phyloP scores from a whole-genome alignment of 805 yeast genomes.

The Hanseniaspora taiwanica region DNA sequence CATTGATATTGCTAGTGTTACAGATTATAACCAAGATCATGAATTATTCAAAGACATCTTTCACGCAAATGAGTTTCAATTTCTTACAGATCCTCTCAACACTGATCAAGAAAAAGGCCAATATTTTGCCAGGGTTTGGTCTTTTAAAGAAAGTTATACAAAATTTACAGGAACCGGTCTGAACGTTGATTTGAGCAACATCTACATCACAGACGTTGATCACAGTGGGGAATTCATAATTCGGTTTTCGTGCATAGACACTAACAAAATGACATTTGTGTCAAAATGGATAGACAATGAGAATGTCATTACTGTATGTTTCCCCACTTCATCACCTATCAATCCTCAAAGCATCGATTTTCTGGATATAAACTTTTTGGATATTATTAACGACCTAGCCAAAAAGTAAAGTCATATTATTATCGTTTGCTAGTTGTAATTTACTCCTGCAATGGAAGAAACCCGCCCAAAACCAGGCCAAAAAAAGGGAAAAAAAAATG shows the following conservation, averaged over 20 bases:
- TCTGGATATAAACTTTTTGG: neutral
- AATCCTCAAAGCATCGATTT: neutral
- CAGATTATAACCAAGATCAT: slow-evolving; percentile 16
- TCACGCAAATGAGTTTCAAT: slow-evolving; percentile 22
- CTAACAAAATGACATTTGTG: neutral
- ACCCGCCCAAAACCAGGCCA: no score
- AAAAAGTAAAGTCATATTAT: no score
- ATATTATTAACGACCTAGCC: neutral
- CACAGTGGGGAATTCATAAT: neutral
- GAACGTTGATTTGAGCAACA: slow-evolving; percentile 19
- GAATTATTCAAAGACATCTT: slow-evolving; percentile 32
- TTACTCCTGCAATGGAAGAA: no score
- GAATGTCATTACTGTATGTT: neutral
- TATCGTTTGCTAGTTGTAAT: no score
- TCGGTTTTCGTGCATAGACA: neutral
- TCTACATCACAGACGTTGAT: neutral
- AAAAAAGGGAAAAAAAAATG: no score
- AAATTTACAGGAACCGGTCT: slow-evolving; percentile 56
- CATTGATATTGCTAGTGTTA: slow-evolving; percentile 31
- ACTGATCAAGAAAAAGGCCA: slow-evolving; percentile 13
- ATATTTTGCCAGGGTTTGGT: slow-evolving; percentile 54
- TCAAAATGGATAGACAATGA: neutral
- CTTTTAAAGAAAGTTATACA: slow-evolving; percentile 64
- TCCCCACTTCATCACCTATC: neutral
- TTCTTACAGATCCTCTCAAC: slow-evolving; percentile 16